Base-by-base conservation (phyloP, 2,329 filamentous ascomycete genomes). In the Allantophomopsis cytisporea region DNA sequence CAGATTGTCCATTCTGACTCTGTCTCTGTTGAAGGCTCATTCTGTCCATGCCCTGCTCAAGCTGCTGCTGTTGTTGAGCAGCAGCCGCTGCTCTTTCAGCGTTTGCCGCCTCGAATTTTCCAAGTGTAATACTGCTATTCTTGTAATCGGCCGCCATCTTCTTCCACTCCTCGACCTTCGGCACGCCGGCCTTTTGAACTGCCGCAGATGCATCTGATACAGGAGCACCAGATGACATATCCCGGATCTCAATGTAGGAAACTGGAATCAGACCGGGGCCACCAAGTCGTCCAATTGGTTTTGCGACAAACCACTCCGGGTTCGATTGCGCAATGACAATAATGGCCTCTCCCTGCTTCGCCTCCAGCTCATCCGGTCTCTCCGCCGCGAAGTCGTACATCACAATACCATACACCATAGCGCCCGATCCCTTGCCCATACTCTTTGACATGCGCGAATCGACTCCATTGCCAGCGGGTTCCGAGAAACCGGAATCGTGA, bases 91-190 rank as follows among this genome's bases (percentile, higher is more conserved):
- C 23, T 12, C 23, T 28, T 12, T 28, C 23, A 44, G 47, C 55
- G 57, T 41, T 57, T 45, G 73, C 68, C 42, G 64, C 68, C 51
- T 89, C 85, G 49, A 93, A 89, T 61, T 89, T 94, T 49, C 91
- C 91, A 33, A 98, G 66, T 0, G 88, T 89, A 56, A 98, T 96
- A 62, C 91, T 96, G 59, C 88, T 94, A 58, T 96, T 95, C 68
- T 98, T 98, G 64, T 98, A 98, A 47, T 95, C 89, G 41, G 89
- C 89, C 1, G 91, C 88, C 86, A 95, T 95, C 64, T 93, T 94
- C 68, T 98, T 98, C 91, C 91, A 98, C 54, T 98, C 91, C 56
- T 98, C 91, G 3, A 98, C 91, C 53, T 80, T 82, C 11, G 91
- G 91, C 7, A 98, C 88, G 15, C 89, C 88, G 2, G 91, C 91